Conservation (phyloP, 2,329 filamentous ascomycete species). For the Parascedosporium putredinis region DNA sequence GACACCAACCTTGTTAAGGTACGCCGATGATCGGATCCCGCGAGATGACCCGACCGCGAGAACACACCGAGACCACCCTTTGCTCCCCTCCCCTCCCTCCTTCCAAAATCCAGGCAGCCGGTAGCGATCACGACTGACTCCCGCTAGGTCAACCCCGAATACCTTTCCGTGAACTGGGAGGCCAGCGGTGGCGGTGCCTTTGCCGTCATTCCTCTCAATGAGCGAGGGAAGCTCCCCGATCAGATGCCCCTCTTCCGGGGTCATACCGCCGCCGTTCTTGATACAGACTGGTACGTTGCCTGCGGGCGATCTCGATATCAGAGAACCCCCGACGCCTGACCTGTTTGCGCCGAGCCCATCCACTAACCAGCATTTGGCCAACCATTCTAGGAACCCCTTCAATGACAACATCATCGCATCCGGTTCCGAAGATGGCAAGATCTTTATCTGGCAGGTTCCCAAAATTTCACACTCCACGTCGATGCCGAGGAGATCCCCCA, state of each 20-base stretch:
- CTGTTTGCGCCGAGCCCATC: too few relatives aligned
- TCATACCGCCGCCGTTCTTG: constrained; percentile 88
- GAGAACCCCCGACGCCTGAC: not conserved
- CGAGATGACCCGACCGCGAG: too few relatives aligned
- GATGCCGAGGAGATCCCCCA: constrained; percentile 78
- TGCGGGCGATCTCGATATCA: constrained; percentile 10
- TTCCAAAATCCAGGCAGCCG: too few relatives aligned
- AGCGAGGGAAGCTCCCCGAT: constrained; percentile 85
- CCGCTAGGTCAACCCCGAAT: constrained; percentile 80
- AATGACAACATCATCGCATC: constrained; percentile 89
- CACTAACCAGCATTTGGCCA: not conserved
- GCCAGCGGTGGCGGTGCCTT: constrained; percentile 91
- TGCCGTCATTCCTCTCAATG: constrained; percentile 82
- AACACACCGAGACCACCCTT: too few relatives aligned
- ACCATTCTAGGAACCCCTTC: constrained; percentile 71
- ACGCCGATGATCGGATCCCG: too few relatives aligned
- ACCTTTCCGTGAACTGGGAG: constrained; percentile 97
- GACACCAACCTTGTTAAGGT: constrained; percentile 98
- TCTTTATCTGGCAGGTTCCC: constrained; percentile 94
- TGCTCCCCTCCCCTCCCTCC: too few relatives aligned
- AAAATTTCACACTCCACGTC: constrained; percentile 74
- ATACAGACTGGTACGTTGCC: constrained; percentile 79
- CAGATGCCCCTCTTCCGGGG: constrained; percentile 90
- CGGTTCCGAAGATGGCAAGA: constrained; percentile 91
- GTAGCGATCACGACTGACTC: constrained; percentile 1